Conservation (phyloP, 2,329 filamentous ascomycete species). For the Ophiostoma himal-ulmi region DNA sequence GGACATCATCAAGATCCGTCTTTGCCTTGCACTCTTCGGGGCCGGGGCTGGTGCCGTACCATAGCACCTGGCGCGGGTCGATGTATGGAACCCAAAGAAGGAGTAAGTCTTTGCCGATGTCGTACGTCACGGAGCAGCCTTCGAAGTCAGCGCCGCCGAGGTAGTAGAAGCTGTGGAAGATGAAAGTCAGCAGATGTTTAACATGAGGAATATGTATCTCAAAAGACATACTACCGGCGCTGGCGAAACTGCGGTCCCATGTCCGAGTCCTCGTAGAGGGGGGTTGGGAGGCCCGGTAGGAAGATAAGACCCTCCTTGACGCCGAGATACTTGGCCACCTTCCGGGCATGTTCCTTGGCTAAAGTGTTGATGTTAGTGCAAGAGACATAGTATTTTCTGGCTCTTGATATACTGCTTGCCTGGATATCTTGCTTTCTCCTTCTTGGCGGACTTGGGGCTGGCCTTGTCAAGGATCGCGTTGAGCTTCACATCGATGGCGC, state of each 20-base stretch:
- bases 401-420: constrained; percentile 28
- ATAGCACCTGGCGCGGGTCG: constrained; percentile 56
- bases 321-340: constrained; percentile 48
- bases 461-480: constrained; percentile 1
- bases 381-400: not conserved
- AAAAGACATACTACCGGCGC: constrained; percentile 49
- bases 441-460: not conserved
- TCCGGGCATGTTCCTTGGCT: constrained; percentile 55
- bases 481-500: constrained; percentile 37
- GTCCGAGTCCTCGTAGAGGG: constrained; percentile 54
- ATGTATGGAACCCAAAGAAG: constrained; percentile 68
- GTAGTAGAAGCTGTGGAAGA: constrained; percentile 50
- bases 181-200: not conserved
- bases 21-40: constrained; percentile 54
- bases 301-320: constrained; percentile 49
- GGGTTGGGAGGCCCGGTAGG: constrained; percentile 47
- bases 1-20: constrained; percentile 67
- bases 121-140: constrained; percentile 52
- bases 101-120: constrained; percentile 55
- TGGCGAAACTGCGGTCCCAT: constrained; percentile 52
- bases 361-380: not conserved
- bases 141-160: constrained; percentile 50
- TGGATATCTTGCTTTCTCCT: constrained; percentile 32
- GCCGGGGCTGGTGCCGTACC: constrained; percentile 56
- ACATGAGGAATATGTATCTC: not conserved